phyloP scores from a whole-genome alignment of 164 flowering plant species.

The Annona cherimola region DNA sequence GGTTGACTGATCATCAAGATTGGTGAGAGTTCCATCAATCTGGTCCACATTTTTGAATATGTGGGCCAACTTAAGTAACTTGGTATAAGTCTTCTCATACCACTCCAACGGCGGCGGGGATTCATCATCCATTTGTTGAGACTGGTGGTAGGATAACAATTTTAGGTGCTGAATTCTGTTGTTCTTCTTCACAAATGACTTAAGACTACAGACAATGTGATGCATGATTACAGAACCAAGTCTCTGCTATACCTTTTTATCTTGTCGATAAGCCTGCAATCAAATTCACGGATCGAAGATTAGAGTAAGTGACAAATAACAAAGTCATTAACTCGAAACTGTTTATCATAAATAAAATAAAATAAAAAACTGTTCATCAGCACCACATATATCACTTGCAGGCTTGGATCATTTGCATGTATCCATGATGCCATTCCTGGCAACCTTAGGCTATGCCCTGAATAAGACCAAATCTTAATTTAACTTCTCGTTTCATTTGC shows the following conservation, averaged over 20 bases:
- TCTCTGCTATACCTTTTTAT: neutral
- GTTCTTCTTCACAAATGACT: conserved; percentile 6
- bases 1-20: conserved; percentile 33
- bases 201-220: conserved; percentile 4
- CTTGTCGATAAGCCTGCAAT: neutral
- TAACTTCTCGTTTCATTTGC: too few species aligned
- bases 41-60: conserved; percentile 47
- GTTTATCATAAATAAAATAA: neutral
- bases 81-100: conserved; percentile 29
- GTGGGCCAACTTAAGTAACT: conserved; percentile 7
- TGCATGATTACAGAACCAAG: neutral
- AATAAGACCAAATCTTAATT: too few species aligned
- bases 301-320: neutral
- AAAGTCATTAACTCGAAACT: neutral
- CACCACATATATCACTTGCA: neutral
- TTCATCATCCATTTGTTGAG: conserved; percentile 25
- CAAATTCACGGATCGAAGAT: neutral
- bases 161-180: conserved; percentile 13
- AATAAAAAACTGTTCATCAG: neutral
- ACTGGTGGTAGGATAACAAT: conserved; percentile 28
- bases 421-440: too few species aligned
- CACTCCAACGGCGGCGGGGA: conserved; percentile 33
- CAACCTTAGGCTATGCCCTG: too few species aligned
- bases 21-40: conserved; percentile 53
- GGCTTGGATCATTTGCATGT: too few species aligned